Conservation (phyloP, 176 grass and related monocot genomes). For the maize (Zea mays) region DNA sequence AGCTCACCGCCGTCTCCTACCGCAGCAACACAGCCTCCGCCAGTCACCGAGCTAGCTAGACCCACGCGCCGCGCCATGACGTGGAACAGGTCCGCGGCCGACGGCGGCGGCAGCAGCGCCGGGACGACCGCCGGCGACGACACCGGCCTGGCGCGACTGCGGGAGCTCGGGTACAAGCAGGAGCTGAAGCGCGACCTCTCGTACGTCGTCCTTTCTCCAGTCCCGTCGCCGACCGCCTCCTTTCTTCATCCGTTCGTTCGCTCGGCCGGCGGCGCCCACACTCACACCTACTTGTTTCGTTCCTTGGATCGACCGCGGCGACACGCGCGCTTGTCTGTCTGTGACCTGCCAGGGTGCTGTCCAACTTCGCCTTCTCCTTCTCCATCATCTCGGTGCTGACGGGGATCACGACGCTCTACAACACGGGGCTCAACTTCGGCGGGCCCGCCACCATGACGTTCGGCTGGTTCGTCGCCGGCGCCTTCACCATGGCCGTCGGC, state of each 20-base stretch:
- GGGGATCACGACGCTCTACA: conserved; percentile 88
- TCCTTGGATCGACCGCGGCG: too few relatives aligned
- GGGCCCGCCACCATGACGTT: conserved; percentile 76
- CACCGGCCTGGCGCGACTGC: conserved; percentile 63
- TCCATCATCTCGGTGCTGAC: conserved; percentile 93
- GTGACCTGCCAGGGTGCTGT: conserved; percentile 51
- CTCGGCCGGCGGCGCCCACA: background rate
- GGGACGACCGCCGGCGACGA: conserved; percentile 35
- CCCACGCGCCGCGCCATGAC: conserved; percentile 28
- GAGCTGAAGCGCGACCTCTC: conserved; percentile 93
- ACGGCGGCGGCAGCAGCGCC: conserved; percentile 3
- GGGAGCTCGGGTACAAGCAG: conserved; percentile 88
- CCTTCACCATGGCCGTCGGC: conserved; percentile 76
- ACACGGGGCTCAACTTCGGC: conserved; percentile 69
- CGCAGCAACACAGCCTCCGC: background rate
- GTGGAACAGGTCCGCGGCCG: conserved; percentile 29
- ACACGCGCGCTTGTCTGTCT: too few relatives aligned
- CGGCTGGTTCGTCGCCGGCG: conserved; percentile 81
- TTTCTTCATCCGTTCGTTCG: background rate
- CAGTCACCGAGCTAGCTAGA: background rate
- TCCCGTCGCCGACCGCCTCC: background rate
- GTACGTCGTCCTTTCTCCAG: conserved; percentile 21
- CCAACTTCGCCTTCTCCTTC: conserved; percentile 96
- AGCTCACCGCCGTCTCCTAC: background rate
- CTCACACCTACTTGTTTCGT: too few relatives aligned